Base-by-base conservation (phyloP, 2,329 filamentous ascomycete species). In the Ploettnerulaceae sp. region DNA sequence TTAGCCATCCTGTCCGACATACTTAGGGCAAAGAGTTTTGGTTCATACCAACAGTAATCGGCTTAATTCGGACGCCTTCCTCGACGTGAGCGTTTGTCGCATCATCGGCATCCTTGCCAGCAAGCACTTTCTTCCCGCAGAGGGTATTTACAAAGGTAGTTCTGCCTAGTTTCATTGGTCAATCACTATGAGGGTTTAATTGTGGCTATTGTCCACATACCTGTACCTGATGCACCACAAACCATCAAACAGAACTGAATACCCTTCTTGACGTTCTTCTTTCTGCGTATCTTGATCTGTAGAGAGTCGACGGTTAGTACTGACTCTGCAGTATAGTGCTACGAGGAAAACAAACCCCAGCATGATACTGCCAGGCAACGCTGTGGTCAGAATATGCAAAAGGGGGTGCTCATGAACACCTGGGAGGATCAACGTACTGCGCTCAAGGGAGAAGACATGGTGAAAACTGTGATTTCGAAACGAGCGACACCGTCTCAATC, bases 221-320 rank as follows among this genome's bases (percentile, higher is more conserved):
- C 93, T 72, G 93, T 97, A 71, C 93, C 93, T 62, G 91, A 97
- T 68, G 93, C 93, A 76, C 93, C 93, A 69, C 93, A 97, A 66
- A 98, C 93, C 93, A 98, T 98, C 81, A 98, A 74, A 72, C 90
- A 97, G 77, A 98, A 98, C 79, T 98, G 93, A 67, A 98, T 97
- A 68, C 93, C 93, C 58, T 65, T 65, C 56, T 65, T 65, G 75
- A 98, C 91, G 81, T 98, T 97, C 87, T 98, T 98, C 91, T 98
- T 98, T 73, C 89, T 86, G 74, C 93, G 90, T 69, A 96, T 90
- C 86, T 95, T 93, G 72, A 94, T 88, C 82, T 89, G 70, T 53
- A 62, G 56, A 59, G 58, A 35, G 48, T 26, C 35, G 49, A 47
- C 37, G 36, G 49, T 62, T 48, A 61, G 61, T 58, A 54, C 52